Conservation (phyloP, 2,329 filamentous ascomycete species). For the Colletotrichum echinochloae region DNA sequence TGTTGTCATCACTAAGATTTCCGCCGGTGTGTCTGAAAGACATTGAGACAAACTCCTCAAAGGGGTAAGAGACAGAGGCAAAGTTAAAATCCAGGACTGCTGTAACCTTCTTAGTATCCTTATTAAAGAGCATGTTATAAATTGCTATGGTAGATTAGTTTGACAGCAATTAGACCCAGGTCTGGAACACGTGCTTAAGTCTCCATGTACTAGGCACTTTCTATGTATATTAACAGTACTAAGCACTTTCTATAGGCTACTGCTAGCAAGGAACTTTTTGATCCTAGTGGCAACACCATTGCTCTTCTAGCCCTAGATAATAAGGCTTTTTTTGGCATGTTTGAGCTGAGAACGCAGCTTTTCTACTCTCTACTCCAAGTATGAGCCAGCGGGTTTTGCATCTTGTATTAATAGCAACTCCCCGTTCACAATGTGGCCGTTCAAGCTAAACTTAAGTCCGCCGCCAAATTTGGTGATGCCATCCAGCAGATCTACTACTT, state of each 20-base stretch:
- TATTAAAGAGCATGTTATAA: conserved; percentile 46
- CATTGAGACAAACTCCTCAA: conserved; percentile 42
- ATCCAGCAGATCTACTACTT: conserved; percentile 40
- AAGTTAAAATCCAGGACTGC: conserved; percentile 47
- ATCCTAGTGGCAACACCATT: conserved; percentile 37
- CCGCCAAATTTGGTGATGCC: conserved; percentile 41
- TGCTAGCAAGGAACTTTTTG: conserved; percentile 37
- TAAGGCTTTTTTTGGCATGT: conserved; percentile 25
- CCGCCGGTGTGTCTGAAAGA: conserved; percentile 4
- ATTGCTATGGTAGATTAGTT: conserved; percentile 36
- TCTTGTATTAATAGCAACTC: conserved; percentile 37
- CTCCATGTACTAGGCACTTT: conserved; percentile 43
- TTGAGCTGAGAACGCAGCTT: conserved; percentile 38
- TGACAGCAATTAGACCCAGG: background rate
- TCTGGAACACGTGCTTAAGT: conserved; percentile 43
- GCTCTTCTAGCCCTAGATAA: conserved; percentile 42
- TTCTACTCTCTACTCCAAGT: conserved; percentile 32
- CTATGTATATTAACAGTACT: conserved; percentile 39
- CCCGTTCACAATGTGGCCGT: conserved; percentile 40
- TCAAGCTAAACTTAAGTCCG: conserved; percentile 40
- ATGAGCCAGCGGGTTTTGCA: conserved; percentile 39
- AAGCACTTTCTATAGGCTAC: conserved; percentile 36
- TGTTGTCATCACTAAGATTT: conserved; percentile 1
- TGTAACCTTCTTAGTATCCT: conserved; percentile 40
- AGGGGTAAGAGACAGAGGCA: conserved; percentile 42